A percentile compares a stretch with the other conserved stretches of the same genome.
Evolutionary conservation across 1,139 yeast species (phyloP).

Genomic region (Saccharomycopsis hybrid): DNA sequence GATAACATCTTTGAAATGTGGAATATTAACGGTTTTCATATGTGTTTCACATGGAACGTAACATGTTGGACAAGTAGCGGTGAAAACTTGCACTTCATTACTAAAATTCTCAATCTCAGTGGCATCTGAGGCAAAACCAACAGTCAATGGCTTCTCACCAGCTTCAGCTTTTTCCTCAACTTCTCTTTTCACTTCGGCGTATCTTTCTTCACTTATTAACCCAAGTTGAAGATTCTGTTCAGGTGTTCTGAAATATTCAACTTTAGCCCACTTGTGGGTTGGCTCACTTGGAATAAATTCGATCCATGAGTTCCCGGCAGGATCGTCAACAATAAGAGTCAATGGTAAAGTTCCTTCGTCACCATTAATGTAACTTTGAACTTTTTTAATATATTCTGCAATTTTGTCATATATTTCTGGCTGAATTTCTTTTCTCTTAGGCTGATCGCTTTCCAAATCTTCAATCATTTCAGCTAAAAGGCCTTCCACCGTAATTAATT

Average conservation of each 20-base stretch:
- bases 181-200: conserved; percentile 32
- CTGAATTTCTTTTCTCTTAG: conserved; percentile 61
- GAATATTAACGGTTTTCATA: conserved; percentile 95
- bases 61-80: conserved; percentile 91
- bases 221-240: conserved; percentile 88
- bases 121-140: conserved; percentile 56
- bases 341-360: conserved; percentile 67
- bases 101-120: conserved; percentile 79
- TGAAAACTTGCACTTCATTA: conserved; percentile 89
- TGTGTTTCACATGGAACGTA: conserved; percentile 77
- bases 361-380: conserved; percentile 53
- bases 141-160: conserved; percentile 24
- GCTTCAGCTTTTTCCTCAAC: conserved; percentile 25
- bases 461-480: conserved; percentile 72
- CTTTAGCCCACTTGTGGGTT: conserved; percentile 84
- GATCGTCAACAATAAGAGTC: conserved; percentile 81
- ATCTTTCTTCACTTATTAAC: conserved; percentile 35
- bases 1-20: conserved; percentile 96
- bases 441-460: conserved; percentile 80
- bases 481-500: conserved; percentile 89
- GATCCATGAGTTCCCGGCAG: conserved; percentile 97
- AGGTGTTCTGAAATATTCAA: conserved; percentile 76
- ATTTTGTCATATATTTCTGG: conserved; percentile 76
- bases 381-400: conserved; percentile 56
- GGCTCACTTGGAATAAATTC: conserved; percentile 87